A percentile compares a stretch with the other conserved stretches of the same genome.
Evolutionary conservation across 2,329 filamentous ascomycete genomes (phyloP).

Genomic region (Rasamsonia emersonii): DNA sequence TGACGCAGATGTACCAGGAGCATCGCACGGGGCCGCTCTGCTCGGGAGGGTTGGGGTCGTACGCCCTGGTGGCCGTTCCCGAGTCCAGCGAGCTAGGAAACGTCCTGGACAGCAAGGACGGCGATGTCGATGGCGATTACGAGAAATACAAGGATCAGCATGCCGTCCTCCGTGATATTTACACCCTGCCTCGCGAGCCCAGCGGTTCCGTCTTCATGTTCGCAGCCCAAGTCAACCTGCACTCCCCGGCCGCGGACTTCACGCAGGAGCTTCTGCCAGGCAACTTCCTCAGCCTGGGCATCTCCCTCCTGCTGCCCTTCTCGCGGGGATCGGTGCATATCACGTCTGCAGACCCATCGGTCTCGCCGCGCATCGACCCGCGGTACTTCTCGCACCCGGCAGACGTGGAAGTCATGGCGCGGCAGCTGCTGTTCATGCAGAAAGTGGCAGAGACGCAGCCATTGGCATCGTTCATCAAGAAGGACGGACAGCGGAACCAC

Average conservation of each 20-base stretch:
- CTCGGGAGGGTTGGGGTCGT: too few species aligned
- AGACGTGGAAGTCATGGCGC: constrained; percentile 5
- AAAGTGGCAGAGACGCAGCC: constrained; percentile 4
- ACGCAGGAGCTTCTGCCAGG: too few species aligned
- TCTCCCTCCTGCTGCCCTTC: constrained; percentile 8
- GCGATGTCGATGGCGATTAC: too few species aligned
- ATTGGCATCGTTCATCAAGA: constrained; percentile 7
- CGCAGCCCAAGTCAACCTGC: too few species aligned
- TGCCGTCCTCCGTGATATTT: too few species aligned
- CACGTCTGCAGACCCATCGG: background rate
- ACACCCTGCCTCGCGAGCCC: too few species aligned
- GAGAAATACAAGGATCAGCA: too few species aligned
- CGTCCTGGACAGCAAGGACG: too few species aligned
- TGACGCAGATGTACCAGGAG: constrained; percentile 3
- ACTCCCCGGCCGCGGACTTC: too few species aligned
- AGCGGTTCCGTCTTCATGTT: too few species aligned
- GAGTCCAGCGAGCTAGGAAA: too few species aligned
- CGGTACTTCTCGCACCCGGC: constrained; percentile 3
- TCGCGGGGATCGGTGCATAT: constrained; percentile 8
- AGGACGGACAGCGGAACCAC: constrained; percentile 2
- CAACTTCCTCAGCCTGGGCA: constrained; percentile 2
- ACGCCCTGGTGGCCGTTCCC: too few species aligned
- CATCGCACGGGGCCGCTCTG: constrained; percentile 2
- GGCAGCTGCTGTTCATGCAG: constrained; percentile 7
- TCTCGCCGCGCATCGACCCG: constrained; percentile 2